Evolutionary conservation across 306 rosid species (phyloP).

Genomic region (Sechiopsis laciniata): DNA sequence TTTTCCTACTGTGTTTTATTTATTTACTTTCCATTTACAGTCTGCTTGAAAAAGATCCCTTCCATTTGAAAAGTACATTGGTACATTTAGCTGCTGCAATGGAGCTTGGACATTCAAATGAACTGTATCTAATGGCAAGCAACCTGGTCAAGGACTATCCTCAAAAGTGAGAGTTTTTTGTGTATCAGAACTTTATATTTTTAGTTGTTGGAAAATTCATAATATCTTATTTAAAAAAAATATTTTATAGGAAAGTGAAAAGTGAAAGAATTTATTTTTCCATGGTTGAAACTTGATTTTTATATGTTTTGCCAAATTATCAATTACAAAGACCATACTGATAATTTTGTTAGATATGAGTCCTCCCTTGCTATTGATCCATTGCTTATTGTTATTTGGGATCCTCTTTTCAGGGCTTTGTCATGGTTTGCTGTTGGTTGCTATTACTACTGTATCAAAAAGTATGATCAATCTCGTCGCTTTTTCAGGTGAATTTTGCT

Average conservation of each 20-base stretch:
- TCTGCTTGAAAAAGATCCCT: slow-evolving; percentile 88
- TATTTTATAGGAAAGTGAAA: not conserved
- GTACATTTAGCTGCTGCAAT: slow-evolving; percentile 95
- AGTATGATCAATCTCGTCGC: slow-evolving; percentile 81
- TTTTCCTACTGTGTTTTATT: slow-evolving; percentile 4
- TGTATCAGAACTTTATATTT: not conserved
- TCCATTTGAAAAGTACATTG: slow-evolving; percentile 80
- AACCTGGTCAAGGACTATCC: slow-evolving; percentile 95
- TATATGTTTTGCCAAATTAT: not conserved
- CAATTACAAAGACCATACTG: not conserved
- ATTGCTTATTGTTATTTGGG: not conserved
- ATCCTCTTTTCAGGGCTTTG: slow-evolving; percentile 56
- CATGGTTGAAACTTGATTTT: not conserved
- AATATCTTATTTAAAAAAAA: not conserved
- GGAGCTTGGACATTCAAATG: slow-evolving; percentile 96
- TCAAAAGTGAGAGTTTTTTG: slow-evolving; percentile 57
- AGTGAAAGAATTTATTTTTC: not conserved
- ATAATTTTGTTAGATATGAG: not conserved
- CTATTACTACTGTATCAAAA: slow-evolving; percentile 91
- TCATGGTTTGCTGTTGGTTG: slow-evolving; percentile 99
- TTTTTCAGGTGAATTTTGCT: slow-evolving; percentile 62
- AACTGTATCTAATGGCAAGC: slow-evolving; percentile 93
- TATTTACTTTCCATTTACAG: slow-evolving; percentile 34
- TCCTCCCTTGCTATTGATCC: not conserved
- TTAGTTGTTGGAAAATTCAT: not conserved